Percentiles rank a stretch among this genome's conserved stretches.
Conservation (phyloP, 192 early-diverging fungal species). For the Backusella westeae region DNA sequence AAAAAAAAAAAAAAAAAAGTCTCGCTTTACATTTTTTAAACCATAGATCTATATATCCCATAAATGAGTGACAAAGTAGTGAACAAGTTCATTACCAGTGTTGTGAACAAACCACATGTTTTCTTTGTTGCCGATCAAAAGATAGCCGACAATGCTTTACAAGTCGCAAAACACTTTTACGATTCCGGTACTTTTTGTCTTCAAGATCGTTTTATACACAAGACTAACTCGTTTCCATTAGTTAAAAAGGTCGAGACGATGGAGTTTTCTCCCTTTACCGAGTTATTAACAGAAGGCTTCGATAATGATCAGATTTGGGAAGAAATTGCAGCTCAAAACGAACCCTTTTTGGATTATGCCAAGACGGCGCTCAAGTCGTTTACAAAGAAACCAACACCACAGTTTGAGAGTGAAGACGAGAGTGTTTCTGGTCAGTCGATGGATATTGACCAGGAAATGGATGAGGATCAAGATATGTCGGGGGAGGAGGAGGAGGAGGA, state of each 20-base stretch:
- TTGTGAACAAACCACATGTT: constrained; percentile 53
- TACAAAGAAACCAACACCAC: constrained; percentile 29
- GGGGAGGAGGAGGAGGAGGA: background rate
- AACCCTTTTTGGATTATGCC: constrained; percentile 70
- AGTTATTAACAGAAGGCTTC: constrained; percentile 68
- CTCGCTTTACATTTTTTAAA: background rate
- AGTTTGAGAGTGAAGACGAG: constrained; percentile 44
- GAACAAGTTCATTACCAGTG: constrained; percentile 1
- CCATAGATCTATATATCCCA: background rate
- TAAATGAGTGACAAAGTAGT: background rate
- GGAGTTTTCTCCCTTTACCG: constrained; percentile 54
- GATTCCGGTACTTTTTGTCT: constrained; percentile 40
- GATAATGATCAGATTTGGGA: constrained; percentile 92
- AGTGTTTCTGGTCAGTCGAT: constrained; percentile 29
- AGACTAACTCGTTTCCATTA: background rate
- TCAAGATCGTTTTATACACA: too few relatives aligned
- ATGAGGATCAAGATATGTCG: constrained; percentile 11
- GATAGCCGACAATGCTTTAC: constrained; percentile 38
- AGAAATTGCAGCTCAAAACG: constrained; percentile 84
- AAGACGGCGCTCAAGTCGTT: constrained; percentile 36
- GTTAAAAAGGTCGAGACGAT: constrained; percentile 49
- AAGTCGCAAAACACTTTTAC: constrained; percentile 49
- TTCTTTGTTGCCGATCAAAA: constrained; percentile 41
- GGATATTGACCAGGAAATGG: constrained; percentile 42
- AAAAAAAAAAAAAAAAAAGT: background rate